Base-by-base conservation (phyloP, 805 yeast genomes). In the Lipomyces spencermartinsiae region DNA sequence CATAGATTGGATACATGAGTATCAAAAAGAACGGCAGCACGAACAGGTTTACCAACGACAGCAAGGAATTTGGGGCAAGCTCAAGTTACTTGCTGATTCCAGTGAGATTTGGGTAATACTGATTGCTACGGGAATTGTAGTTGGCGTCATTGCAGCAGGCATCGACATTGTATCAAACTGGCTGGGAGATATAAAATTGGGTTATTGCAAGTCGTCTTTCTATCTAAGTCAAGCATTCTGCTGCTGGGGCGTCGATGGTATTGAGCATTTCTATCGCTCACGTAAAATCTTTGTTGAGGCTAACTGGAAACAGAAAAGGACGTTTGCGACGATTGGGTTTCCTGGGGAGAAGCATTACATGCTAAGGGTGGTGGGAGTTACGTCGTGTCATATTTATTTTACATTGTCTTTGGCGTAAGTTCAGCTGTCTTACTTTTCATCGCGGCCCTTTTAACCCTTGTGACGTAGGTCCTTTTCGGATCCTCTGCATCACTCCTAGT, bases 141-240 rank as follows among this genome's bases (percentile, higher is more conserved):
- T 91, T 57, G 99, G 98, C 1, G 73, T 86, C 1, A 86, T 92
- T 51, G 97, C 97, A 0, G 94, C 93, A 0, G 82, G 83, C 25
- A 80, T 93, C 62, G 93, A 91, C 73, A 84, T 93, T 9, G 83
- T 90, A 9, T 89, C 97, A 0, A 92, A 91, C 63, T 93, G 94
- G 86, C 80, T 94, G 29, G 89, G 91, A 2, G 87, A 89, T 72
- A 77, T 93, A 64, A 86, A 92, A 69, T 78, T 85, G 2, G 98
- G 98, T 0, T 84, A 87, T 76, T 95, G 98, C 79, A 75, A 46
- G 10, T 78, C 82, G 29, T 85, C 86, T 34, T 86, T 91, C 76
- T 85, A 89, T 73, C 80, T 92, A 62, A 91, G 86, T 76, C 83
- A 82, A 74, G 83, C 84, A 12, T 91, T 89, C 74, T 93, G 97